phyloP scores from a whole-genome alignment of 1,284 basidiomycete genomes.

The Puccinia brachypodii region DNA sequence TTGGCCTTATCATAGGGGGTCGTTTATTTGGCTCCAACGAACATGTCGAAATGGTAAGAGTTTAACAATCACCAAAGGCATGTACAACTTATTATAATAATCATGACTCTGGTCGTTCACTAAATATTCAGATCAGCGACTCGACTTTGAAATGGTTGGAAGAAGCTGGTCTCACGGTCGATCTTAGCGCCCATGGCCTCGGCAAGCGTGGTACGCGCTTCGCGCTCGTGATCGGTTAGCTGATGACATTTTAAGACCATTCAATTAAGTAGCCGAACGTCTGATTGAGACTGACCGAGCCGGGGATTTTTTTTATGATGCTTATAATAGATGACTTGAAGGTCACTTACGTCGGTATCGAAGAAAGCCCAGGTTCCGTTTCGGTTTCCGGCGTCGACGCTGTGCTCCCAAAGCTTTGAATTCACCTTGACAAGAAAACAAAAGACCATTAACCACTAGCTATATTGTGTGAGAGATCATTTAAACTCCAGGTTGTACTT shows the following conservation, averaged over 20 bases:
- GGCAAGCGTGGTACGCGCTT: slow-evolving; percentile 31
- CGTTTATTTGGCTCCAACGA: slow-evolving; percentile 20
- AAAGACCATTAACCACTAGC: not conserved
- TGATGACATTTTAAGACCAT: not conserved
- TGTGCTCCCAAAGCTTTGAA: slow-evolving; percentile 39
- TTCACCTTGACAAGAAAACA: not conserved
- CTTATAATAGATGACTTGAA: slow-evolving; percentile 47
- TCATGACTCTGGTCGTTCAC: no score
- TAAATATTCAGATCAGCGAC: slow-evolving; percentile 33
- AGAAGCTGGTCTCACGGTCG: slow-evolving; percentile 32
- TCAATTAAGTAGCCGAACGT: not conserved
- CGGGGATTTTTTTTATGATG: no score
- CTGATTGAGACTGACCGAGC: not conserved
- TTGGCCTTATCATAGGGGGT: slow-evolving; percentile 20
- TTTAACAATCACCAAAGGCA: not conserved
- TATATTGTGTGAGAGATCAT: not conserved
- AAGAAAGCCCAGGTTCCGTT: slow-evolving; percentile 11
- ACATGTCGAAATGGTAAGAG: slow-evolving; percentile 38
- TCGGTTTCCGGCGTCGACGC: slow-evolving; percentile 39
- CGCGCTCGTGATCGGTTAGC: slow-evolving; percentile 30
- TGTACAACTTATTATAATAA: not conserved
- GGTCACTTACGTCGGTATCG: slow-evolving; percentile 31
- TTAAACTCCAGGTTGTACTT: not conserved
- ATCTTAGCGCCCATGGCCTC: slow-evolving; percentile 26
- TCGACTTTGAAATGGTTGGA: slow-evolving; percentile 38